phyloP scores from a whole-genome alignment of 768 basidiomycete species.

The Dentipellis fragilis region DNA sequence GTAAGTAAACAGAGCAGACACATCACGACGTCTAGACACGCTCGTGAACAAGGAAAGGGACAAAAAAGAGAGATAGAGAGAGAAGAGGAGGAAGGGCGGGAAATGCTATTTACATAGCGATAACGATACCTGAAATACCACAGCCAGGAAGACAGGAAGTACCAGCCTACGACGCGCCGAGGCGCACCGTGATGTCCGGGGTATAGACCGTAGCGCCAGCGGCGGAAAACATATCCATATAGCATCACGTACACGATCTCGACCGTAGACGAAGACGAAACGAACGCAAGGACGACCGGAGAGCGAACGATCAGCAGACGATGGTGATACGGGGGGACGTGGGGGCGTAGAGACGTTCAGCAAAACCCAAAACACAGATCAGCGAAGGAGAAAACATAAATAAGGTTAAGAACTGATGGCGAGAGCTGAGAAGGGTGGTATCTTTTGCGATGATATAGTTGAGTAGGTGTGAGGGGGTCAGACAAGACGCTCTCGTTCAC shows the following conservation, averaged over 20 bases:
- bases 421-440: no score
- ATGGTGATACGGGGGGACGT: no score
- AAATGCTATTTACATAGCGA: no score
- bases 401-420: background rate
- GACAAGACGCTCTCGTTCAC: no score
- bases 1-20: no score
- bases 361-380: background rate
- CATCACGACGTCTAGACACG: no score
- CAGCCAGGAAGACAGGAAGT: background rate
- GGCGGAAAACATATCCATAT: background rate
- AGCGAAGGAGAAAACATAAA: background rate
- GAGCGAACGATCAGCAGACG: background rate
- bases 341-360: background rate
- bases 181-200: background rate
- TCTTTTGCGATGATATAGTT: no score
- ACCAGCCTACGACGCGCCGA: background rate
- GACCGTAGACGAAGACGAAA: background rate
- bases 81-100: no score
- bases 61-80: no score
- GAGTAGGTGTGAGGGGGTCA: no score
- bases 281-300: background rate
- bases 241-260: background rate
- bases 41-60: no score
- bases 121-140: no score
- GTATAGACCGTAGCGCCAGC: background rate